Base-by-base conservation (phyloP, 768 basidiomycete genomes). In the Phylloporus arenicola region DNA sequence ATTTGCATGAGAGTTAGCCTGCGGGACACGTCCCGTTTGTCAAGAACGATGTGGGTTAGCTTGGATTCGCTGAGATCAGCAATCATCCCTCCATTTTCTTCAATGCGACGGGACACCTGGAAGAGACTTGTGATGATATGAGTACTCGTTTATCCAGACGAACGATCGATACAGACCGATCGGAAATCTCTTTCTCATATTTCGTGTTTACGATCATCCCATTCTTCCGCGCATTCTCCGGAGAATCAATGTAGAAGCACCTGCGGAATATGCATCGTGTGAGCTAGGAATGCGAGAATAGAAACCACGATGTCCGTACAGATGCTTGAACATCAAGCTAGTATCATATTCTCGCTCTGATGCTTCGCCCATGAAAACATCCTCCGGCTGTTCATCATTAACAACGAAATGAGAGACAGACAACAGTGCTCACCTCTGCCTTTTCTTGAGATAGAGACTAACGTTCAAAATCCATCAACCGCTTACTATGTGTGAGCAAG, bases 191-290 rank as follows among this genome's bases (percentile, higher is more conserved):
- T 24, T 70, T 68, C 59, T 79, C 79, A 37, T 79, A 59, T 64
- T 77, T 79, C 42, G 77, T 63, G 45, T 78, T 79, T 30, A 84
- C 72, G 3, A 53, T 41, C 75, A 95, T 80, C 10, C 76, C 80
- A 54, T 90, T 77, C 63, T 74, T 70, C 8, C 64, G 67, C 0
- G 93, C 91, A 58, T 92, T 92, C 19, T 74, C 74, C 0, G 84
- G 78, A 3, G 88, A 80, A 65, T 98, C 94, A 33, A 98, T 74
- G 68, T 96, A 97, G 68, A 95, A 94, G 57, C 81, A 83, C 54
- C 91, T 93, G 47, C 16, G n/a, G 39, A 24, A 45, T 12, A 6
- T 16, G 1, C 4, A 37, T 34, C 14, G 6, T 9, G 44, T 44
- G 34, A 50, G 31, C 39, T 9, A 29, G 11, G 16, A 5, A 19